Conservation (phyloP, 1,139 yeast genomes). For the Kodamaea derodonti region DNA sequence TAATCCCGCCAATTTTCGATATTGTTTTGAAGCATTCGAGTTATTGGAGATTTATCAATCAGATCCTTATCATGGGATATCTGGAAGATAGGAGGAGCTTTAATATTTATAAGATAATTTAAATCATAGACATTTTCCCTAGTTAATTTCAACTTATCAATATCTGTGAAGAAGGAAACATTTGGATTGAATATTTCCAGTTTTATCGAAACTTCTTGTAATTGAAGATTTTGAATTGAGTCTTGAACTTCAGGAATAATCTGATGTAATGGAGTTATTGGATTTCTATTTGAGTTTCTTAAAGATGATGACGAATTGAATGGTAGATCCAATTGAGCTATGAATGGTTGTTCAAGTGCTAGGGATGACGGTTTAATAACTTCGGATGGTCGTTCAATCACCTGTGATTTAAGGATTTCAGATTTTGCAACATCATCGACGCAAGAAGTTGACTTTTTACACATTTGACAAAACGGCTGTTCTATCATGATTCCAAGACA, state of each 20-base stretch:
- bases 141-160: slow-evolving; percentile 10
- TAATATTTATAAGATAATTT: slow-evolving; percentile 22
- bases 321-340: slow-evolving; percentile 4
- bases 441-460: slow-evolving; percentile 11
- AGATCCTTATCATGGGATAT: background rate
- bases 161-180: slow-evolving; percentile 14
- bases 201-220: slow-evolving; percentile 9
- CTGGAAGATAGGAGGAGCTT: slow-evolving; percentile 22
- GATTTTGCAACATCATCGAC: slow-evolving; percentile 8
- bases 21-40: slow-evolving; percentile 4
- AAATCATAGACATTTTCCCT: slow-evolving; percentile 14
- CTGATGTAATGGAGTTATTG: slow-evolving; percentile 24
- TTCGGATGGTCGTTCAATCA: too few relatives aligned
- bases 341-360: slow-evolving; percentile 9
- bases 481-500: slow-evolving; percentile 19
- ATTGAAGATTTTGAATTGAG: background rate
- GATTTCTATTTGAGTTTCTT: slow-evolving; percentile 8
- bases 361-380: too few relatives aligned
- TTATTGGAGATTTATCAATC: slow-evolving; percentile 3
- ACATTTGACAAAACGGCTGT: slow-evolving; percentile 11
- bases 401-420: slow-evolving; percentile 2
- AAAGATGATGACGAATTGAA: slow-evolving; percentile 3
- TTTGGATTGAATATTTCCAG: slow-evolving; percentile 18
- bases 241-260: slow-evolving; percentile 21
- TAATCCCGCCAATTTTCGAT: slow-evolving; percentile 9